Evolutionary conservation across 2,329 filamentous ascomycete species (phyloP).

Genomic region (Sporothrix variecibatus): DNA sequence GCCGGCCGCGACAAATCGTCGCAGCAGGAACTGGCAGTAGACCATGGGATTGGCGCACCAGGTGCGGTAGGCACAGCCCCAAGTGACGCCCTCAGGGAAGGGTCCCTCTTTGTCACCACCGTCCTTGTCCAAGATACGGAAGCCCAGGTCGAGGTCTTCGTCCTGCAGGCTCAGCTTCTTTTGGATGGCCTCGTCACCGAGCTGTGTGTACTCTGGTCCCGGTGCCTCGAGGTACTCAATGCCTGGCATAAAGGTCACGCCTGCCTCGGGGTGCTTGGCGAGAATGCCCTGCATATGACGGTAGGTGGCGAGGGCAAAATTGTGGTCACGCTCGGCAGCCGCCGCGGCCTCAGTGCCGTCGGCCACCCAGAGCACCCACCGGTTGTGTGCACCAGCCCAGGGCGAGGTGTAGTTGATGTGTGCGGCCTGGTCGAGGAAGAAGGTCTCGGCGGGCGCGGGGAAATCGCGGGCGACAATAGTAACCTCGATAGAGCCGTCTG

Average conservation of each 20-base stretch:
- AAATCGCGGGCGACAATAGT: conserved; percentile 51
- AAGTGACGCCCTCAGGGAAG: conserved; percentile 43
- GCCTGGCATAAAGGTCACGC: conserved; percentile 52
- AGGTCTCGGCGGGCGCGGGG: conserved; percentile 49
- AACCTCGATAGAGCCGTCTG: conserved; percentile 40
- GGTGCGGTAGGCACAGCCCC: conserved; percentile 55
- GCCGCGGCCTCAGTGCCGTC: conserved; percentile 33
- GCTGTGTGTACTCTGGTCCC: conserved; percentile 40
- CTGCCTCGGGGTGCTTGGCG: conserved; percentile 41
- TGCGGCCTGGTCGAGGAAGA: conserved; percentile 39
- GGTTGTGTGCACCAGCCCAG: conserved; percentile 60
- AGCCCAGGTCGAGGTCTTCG: conserved; percentile 42
- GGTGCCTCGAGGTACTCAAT: conserved; percentile 56
- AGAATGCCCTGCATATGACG: conserved; percentile 43
- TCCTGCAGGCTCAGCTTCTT: conserved; percentile 36
- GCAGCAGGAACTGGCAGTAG: conserved; percentile 52
- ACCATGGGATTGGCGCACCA: conserved; percentile 59
- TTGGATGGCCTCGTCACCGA: conserved; percentile 36
- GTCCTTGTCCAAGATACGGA: conserved; percentile 41
- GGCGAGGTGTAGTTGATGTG: conserved; percentile 58
- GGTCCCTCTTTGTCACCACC: conserved; percentile 30
- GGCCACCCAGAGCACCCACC: conserved; percentile 48
- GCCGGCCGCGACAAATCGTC: conserved; percentile 44
- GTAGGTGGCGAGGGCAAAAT: conserved; percentile 47
- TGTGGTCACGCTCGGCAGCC: conserved; percentile 45